Conservation (phyloP, 352 stramenopile genomes). For the Pythium dissotocum region DNA sequence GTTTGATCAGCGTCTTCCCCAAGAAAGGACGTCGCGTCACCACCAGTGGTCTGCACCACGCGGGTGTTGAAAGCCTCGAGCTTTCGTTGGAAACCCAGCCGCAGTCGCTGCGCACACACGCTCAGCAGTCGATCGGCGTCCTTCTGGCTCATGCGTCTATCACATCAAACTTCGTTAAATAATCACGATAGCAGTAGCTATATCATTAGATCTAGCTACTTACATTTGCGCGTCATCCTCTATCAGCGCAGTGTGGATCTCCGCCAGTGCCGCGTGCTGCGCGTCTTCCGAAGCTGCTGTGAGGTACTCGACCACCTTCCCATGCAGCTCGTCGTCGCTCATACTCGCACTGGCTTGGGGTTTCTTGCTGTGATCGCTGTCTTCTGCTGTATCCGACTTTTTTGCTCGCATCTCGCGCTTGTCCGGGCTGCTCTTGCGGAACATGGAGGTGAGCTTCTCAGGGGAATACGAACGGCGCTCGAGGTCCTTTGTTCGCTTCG, state of each 20-base stretch:
- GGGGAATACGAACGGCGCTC: constrained; percentile 31
- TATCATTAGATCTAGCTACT: constrained; percentile 1
- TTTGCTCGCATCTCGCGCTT: constrained; percentile 10
- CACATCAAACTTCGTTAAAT: neutral
- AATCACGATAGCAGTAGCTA: neutral
- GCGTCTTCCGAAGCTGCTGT: constrained; percentile 22
- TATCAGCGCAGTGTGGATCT: constrained; percentile 26
- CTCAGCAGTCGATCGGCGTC: constrained; percentile 30
- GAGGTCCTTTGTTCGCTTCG: constrained; percentile 6
- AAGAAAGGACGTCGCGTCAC: constrained; percentile 11
- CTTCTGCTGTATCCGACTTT: neutral
- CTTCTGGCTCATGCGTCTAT: constrained; percentile 27
- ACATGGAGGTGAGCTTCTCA: constrained; percentile 19
- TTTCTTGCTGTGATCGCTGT: neutral
- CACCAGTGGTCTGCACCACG: constrained; percentile 21
- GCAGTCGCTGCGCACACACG: constrained; percentile 41
- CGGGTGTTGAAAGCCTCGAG: constrained; percentile 42
- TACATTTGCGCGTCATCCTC: constrained; percentile 22
- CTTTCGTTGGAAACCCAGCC: constrained; percentile 29
- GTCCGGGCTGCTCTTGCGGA: constrained; percentile 24
- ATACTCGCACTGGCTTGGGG: constrained; percentile 22
- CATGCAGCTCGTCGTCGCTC: constrained; percentile 33
- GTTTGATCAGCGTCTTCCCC: constrained; percentile 4
- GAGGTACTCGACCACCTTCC: constrained; percentile 34
- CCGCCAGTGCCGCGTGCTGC: constrained; percentile 27